These are phyloP conservation scores for Ceratocystis smalleyi DNA, from an alignment of 2,329 filamentous ascomycete species.

Conservation along the genomic window DNA sequence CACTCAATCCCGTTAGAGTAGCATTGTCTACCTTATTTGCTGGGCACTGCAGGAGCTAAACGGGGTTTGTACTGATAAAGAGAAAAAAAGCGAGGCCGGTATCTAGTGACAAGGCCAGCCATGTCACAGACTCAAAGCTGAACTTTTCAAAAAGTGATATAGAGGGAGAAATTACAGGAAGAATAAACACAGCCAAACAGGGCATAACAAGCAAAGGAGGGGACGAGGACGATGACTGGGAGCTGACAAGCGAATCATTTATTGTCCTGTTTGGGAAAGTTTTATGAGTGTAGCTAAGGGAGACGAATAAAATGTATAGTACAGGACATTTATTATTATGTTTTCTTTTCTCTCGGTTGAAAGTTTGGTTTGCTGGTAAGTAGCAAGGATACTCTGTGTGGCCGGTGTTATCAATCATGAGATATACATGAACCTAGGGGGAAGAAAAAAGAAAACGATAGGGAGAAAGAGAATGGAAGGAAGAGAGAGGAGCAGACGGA, in stretches of 20 bases:
- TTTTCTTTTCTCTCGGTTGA: not conserved
- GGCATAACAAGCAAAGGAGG: not conserved
- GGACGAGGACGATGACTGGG: not conserved
- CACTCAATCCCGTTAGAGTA: not conserved
- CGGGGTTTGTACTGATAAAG: not conserved
- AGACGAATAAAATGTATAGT: not conserved
- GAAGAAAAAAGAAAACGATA: not conserved
- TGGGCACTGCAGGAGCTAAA: not conserved
- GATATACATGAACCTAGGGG: not conserved
- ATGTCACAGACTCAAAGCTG: not conserved
- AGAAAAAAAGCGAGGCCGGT: not conserved
- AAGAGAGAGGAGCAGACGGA: not conserved
- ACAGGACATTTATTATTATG: not conserved
- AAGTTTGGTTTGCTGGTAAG: not conserved
- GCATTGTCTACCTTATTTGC: not conserved
- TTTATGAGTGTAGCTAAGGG: not conserved
- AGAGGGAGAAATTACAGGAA: not conserved
- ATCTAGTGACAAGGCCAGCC: not conserved
- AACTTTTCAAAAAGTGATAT: not conserved
- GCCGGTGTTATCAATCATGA: not conserved
- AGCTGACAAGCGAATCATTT: not conserved
- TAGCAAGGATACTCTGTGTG: not conserved
- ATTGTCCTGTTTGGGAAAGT: not conserved
- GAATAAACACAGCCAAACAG: not conserved
- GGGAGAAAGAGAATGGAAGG: not conserved